These are phyloP conservation scores for Tagetes erecta DNA, from an alignment of 129 eudicot genomes.

Conservation along the genomic window DNA sequence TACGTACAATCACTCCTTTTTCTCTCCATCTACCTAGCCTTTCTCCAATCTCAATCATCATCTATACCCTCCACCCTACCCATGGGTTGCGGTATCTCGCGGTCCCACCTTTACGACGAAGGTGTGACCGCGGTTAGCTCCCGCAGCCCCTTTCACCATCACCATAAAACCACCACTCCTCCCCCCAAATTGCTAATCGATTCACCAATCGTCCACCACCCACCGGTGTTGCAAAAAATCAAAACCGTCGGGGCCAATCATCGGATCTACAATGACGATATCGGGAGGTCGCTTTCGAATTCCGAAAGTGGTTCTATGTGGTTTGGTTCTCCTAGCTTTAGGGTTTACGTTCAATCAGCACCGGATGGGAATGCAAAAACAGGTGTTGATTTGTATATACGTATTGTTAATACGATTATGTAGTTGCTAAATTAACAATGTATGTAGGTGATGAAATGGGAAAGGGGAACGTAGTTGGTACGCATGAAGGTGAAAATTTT, in stretches of 20 bases:
- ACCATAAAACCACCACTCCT: conserved; percentile 4
- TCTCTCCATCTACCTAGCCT: neutral
- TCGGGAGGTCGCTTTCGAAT: neutral
- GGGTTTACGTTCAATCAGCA: conserved; percentile 25
- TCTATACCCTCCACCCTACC: neutral
- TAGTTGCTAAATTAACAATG: neutral
- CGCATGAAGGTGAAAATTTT: conserved; percentile 14
- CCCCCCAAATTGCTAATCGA: conserved; percentile 5
- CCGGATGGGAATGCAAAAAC: neutral
- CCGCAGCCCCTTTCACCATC: conserved; percentile 21
- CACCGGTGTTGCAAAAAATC: conserved; percentile 33
- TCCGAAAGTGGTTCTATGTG: conserved; percentile 7
- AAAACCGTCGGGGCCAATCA: conserved; percentile 6
- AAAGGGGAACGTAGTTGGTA: conserved; percentile 8
- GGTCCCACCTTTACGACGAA: conserved; percentile 31
- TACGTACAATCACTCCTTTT: conserved; percentile 1
- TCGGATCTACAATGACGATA: neutral
- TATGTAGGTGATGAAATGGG: conserved; percentile 26
- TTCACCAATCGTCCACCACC: conserved; percentile 13
- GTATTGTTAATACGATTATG: neutral
- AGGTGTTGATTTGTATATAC: conserved; percentile 5
- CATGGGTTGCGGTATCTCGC: conserved; percentile 45
- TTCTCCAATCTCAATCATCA: conserved; percentile 9
- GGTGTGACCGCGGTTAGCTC: conserved; percentile 18
- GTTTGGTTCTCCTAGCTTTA: conserved; percentile 42